A percentile compares a stretch with the other conserved stretches of the same genome.
Evolutionary conservation across 2,329 filamentous ascomycete genomes (phyloP).

Genomic region (Laburnicola sp.): DNA sequence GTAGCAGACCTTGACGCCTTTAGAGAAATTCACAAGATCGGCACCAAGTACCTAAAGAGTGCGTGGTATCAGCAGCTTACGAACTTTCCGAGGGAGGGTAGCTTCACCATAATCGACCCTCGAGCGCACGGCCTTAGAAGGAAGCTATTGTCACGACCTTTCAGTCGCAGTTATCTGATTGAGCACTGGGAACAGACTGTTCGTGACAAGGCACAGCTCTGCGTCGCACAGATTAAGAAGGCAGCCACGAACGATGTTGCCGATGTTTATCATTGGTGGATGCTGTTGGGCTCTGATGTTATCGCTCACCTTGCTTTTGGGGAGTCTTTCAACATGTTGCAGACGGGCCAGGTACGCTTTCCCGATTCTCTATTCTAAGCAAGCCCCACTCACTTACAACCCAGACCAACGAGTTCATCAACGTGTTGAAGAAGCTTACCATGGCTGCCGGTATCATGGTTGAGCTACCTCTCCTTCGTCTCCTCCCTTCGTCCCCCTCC

Average conservation of each 20-base stretch:
- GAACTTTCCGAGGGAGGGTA: conserved; percentile 25
- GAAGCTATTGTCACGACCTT: conserved; percentile 41
- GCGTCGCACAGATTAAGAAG: conserved; percentile 35
- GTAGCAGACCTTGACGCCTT: conserved; percentile 23
- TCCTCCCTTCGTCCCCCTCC: conserved; percentile 38
- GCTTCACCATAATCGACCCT: conserved; percentile 46
- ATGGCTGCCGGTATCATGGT: conserved; percentile 43
- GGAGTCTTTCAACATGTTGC: conserved; percentile 45
- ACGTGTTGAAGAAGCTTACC: conserved; percentile 41
- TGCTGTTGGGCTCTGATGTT: conserved; percentile 47
- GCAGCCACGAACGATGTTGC: conserved; percentile 23
- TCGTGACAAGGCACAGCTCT: conserved; percentile 34
- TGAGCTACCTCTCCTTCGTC: conserved; percentile 40
- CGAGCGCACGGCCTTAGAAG: conserved; percentile 42
- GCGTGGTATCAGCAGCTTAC: conserved; percentile 42
- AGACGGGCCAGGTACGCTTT: conserved; percentile 36
- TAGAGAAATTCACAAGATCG: conserved; percentile 38
- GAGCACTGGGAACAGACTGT: conserved; percentile 45
- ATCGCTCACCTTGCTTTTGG: conserved; percentile 46
- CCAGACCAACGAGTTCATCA: conserved; percentile 41
- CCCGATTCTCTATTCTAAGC: conserved; percentile 11
- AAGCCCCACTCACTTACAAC: conserved; percentile 11
- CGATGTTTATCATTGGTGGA: conserved; percentile 46
- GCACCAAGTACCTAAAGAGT: conserved; percentile 47
- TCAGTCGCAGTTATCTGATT: conserved; percentile 41